Conservation (phyloP, 2,329 filamentous ascomycete genomes). For the Lasiodiplodia theobromae region DNA sequence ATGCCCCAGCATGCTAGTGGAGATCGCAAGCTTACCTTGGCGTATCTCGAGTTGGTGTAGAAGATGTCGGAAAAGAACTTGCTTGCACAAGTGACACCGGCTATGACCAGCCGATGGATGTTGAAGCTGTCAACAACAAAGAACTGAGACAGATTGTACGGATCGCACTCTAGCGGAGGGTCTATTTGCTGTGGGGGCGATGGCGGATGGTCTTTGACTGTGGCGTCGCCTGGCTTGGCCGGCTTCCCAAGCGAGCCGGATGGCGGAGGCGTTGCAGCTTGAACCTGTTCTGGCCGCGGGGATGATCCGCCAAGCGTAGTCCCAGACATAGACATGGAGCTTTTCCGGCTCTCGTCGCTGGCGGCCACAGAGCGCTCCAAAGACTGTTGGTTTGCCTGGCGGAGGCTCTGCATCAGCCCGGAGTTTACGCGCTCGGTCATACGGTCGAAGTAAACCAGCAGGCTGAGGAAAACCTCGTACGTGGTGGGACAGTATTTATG, state of each 20-base stretch:
- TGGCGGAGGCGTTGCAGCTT: constrained; percentile 57
- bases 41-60: constrained; percentile 98
- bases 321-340: constrained; percentile 36
- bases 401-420: constrained; percentile 72
- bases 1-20: not conserved
- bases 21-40: constrained; percentile 73
- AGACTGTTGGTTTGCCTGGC: constrained; percentile 58
- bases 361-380: constrained; percentile 46
- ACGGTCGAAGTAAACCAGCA: constrained; percentile 96
- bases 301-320: constrained; percentile 39
- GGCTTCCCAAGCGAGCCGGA: constrained; percentile 56
- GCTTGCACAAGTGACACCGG: constrained; percentile 96
- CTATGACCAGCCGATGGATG: constrained; percentile 95
- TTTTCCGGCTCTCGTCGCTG: constrained; percentile 59
- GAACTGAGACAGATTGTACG: constrained; percentile 68
- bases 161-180: constrained; percentile 50
- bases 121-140: constrained; percentile 99
- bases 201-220: constrained; percentile 40
- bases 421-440: constrained; percentile 98
- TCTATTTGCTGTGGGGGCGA: constrained; percentile 47
- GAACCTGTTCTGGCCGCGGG: constrained; percentile 42
- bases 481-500: constrained; percentile 99
- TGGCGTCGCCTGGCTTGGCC: constrained; percentile 37
- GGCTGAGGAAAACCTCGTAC: constrained; percentile 94
- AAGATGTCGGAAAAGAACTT: constrained; percentile 99